phyloP scores from a whole-genome alignment of 768 basidiomycete genomes.

The button mushroom (Agaricus bisporus) region DNA sequence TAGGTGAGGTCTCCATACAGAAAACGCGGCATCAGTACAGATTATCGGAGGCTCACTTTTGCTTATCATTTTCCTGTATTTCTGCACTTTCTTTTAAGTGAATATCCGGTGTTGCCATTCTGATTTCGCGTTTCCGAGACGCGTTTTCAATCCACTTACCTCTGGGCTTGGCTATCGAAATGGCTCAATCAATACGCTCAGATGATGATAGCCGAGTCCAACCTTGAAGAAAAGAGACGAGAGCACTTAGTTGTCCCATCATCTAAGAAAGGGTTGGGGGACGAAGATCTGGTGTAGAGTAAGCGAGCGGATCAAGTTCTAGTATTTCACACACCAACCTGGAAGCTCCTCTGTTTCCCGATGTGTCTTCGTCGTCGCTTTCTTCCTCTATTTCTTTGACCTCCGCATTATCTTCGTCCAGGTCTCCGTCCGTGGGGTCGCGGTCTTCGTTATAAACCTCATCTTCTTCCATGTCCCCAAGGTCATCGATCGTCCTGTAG shows the following conservation, averaged over 20 bases:
- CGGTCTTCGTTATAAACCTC: slow-evolving; percentile 23
- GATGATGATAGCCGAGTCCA: neutral
- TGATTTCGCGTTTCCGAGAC: no score
- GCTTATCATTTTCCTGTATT: neutral
- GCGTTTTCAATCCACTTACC: neutral
- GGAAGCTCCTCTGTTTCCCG: neutral
- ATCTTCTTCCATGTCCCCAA: slow-evolving; percentile 25
- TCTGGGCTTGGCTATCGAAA: neutral
- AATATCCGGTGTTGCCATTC: neutral
- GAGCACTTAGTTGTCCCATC: neutral
- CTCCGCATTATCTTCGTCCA: slow-evolving; percentile 14
- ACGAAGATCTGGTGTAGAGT: neutral
- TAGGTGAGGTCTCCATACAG: neutral
- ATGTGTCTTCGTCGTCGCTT: neutral
- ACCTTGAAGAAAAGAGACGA: neutral
- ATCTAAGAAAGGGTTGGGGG: slow-evolving; percentile 4
- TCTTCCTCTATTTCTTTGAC: slow-evolving; percentile 8
- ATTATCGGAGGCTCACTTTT: neutral
- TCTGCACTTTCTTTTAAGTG: neutral
- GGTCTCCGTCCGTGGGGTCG: slow-evolving; percentile 16
- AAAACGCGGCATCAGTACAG: neutral
- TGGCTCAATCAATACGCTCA: neutral
- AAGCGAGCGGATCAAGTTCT: neutral
- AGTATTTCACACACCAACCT: neutral
- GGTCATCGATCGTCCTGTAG: neutral